A percentile compares a stretch with the other conserved stretches of the same genome.
These are phyloP conservation scores for Brachypodium distachyon DNA, from an alignment of 202 grass and related monocot species.

Conservation along the genomic window DNA sequence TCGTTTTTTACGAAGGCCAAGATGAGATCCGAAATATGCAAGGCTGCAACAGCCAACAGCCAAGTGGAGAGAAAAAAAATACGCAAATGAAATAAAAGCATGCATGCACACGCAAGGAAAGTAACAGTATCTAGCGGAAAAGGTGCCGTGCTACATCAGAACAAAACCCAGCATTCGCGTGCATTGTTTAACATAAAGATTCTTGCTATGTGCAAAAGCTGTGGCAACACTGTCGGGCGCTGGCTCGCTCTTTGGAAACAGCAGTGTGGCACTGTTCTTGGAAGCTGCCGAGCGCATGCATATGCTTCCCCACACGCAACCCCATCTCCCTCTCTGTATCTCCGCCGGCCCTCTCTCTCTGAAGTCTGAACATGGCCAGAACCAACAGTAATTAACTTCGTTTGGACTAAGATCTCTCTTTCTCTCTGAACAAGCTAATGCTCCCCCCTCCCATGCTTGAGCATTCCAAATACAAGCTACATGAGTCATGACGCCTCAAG, in stretches of 20 bases:
- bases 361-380: background rate
- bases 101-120: background rate
- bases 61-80: background rate
- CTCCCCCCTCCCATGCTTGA: no score
- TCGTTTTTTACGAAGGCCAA: no score
- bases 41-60: background rate
- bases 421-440: background rate
- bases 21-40: background rate
- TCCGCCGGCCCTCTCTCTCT: background rate
- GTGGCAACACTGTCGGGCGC: background rate
- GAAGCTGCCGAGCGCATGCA: slow-evolving; percentile 18
- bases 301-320: no score
- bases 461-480: background rate
- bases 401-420: no score
- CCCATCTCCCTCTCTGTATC: no score
- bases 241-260: slow-evolving; percentile 16
- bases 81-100: background rate
- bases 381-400: background rate
- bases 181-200: slow-evolving; percentile 3
- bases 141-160: background rate
- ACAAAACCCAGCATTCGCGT: slow-evolving; percentile 4
- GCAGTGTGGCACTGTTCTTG: slow-evolving; percentile 6
- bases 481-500: no score
- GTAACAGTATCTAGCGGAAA: background rate
- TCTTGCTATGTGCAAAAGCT: background rate